Conservation (phyloP, 768 basidiomycete genomes). For the Phanerochaete carnosa region DNA sequence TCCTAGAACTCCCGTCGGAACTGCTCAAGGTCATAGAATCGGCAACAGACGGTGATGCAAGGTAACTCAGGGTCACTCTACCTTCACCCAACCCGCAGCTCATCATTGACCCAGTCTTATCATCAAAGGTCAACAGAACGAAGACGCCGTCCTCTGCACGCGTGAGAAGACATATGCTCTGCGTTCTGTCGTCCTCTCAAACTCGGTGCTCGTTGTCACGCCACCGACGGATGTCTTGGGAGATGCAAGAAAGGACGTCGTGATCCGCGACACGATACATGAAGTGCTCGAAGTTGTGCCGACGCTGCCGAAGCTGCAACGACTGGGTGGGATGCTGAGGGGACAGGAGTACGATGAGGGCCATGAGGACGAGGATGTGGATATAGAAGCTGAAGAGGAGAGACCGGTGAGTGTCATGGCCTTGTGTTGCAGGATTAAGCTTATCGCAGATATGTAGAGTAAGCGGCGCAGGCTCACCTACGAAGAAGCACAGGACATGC, state of each 20-base stretch:
- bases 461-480: slow-evolving; percentile 47
- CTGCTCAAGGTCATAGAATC: slow-evolving; percentile 60
- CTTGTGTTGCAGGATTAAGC: not conserved
- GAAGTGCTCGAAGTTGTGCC: slow-evolving; percentile 83
- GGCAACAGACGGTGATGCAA: slow-evolving; percentile 31
- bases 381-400: slow-evolving; percentile 25
- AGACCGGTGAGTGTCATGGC: slow-evolving; percentile 9
- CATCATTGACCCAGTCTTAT: slow-evolving; percentile 43
- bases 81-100: not conserved
- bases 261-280: slow-evolving; percentile 77
- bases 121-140: slow-evolving; percentile 78
- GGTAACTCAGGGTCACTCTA: slow-evolving; percentile 17
- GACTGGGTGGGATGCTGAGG: slow-evolving; percentile 55
- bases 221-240: slow-evolving; percentile 27
- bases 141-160: slow-evolving; percentile 92
- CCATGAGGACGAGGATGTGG: slow-evolving; percentile 41
- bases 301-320: slow-evolving; percentile 72
- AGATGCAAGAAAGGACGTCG: slow-evolving; percentile 40
- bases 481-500: slow-evolving; percentile 53
- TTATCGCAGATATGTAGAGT: slow-evolving; percentile 19
- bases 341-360: slow-evolving; percentile 71
- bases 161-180: slow-evolving; percentile 73
- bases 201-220: slow-evolving; percentile 76
- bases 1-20: slow-evolving; percentile 73
- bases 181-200: slow-evolving; percentile 86